Conservation (phyloP, 306 rosid genomes). For the Bauhinia variegata region DNA sequence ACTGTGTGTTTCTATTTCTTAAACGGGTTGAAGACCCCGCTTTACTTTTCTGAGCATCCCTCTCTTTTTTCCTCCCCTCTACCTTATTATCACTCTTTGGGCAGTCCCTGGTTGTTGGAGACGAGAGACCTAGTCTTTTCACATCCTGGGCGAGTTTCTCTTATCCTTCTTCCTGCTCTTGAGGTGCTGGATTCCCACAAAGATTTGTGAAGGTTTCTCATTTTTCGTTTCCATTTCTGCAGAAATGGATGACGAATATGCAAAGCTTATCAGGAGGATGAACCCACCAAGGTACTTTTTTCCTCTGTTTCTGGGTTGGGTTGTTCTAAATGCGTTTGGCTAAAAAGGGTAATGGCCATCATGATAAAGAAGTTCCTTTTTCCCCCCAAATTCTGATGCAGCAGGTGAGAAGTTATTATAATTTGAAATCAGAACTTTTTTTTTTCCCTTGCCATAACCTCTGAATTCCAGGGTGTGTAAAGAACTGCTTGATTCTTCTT, state of each 20-base stretch:
- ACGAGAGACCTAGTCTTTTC: not conserved
- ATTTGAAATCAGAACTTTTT: not conserved
- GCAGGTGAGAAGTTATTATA: not conserved
- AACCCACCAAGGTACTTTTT: constrained; percentile 63
- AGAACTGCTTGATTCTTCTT: constrained; percentile 25
- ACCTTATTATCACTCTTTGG: not conserved
- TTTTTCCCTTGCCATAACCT: not conserved
- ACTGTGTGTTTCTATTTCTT: too few species aligned
- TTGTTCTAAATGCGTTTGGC: not conserved
- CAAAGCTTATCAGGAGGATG: constrained; percentile 64
- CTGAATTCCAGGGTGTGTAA: not conserved
- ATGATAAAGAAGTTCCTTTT: not conserved
- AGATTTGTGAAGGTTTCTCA: not conserved
- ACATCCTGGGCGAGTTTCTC: not conserved
- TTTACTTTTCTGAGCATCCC: too few species aligned
- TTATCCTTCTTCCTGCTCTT: too few species aligned
- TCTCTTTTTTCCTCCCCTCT: too few species aligned
- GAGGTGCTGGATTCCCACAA: too few species aligned
- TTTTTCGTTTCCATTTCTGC: not conserved
- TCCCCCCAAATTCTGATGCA: not conserved
- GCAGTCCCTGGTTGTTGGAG: not conserved
- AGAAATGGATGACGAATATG: constrained; percentile 61
- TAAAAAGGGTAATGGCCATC: too few species aligned
- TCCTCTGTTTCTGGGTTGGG: constrained; percentile 1
- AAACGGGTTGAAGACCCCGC: too few species aligned